phyloP scores from a whole-genome alignment of 75 land plant genomes.

The Gnetum montanum region DNA sequence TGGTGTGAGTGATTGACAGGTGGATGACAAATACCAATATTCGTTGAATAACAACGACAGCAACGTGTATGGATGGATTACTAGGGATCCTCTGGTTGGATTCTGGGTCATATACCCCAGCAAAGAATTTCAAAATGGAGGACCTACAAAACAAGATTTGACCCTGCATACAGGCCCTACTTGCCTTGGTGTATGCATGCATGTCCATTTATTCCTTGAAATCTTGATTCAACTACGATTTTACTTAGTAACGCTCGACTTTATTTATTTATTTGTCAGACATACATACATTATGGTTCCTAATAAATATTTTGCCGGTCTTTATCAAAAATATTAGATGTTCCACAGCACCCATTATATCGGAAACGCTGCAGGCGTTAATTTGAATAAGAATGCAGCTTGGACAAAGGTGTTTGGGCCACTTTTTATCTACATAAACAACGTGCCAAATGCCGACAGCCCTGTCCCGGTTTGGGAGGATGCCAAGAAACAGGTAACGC shows the following conservation, averaged over 20 bases:
- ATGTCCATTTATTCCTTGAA: no score
- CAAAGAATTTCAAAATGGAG: constrained; percentile 8
- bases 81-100: constrained; percentile 2
- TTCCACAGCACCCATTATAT: constrained; percentile 53
- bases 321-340: no score
- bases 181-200: constrained; percentile 1
- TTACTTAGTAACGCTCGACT: no score
- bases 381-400: constrained; percentile 35
- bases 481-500: constrained; percentile 60
- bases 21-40: constrained; percentile 8
- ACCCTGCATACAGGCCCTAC: constrained; percentile 2
- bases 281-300: no score
- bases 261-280: no score
- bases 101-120: constrained; percentile 4
- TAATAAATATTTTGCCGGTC: no score
- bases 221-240: no score
- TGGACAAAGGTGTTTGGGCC: constrained; percentile 79
- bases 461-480: constrained; percentile 46
- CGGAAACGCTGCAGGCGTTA: constrained; percentile 32
- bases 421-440: constrained; percentile 50
- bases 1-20: no score
- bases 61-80: constrained; percentile 6
- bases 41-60: constrained; percentile 5
- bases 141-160: constrained; percentile 5
- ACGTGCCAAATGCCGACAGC: constrained; percentile 10